A percentile compares a stretch with the other conserved stretches of the same genome.
Evolutionary conservation across 2,329 filamentous ascomycete genomes (phyloP).

Genomic region (Lasiodiplodia theobromae): DNA sequence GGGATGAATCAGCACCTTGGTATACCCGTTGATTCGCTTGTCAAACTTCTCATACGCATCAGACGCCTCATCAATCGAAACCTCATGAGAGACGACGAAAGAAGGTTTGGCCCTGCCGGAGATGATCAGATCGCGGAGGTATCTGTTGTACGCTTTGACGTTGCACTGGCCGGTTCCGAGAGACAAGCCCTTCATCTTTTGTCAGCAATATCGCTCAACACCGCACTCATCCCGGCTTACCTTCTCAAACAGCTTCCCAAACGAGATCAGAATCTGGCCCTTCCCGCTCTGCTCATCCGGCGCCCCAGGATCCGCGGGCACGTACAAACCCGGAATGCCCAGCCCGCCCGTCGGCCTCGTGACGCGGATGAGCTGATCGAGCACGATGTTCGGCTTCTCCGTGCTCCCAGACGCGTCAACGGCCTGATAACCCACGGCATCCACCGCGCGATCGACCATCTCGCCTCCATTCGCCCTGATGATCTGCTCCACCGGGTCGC

Average conservation of each 20-base stretch:
- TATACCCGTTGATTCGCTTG: constrained; percentile 70
- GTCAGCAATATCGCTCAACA: constrained; percentile 20
- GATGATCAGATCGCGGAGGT: constrained; percentile 71
- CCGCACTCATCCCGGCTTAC: constrained; percentile 42
- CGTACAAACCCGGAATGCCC: constrained; percentile 65
- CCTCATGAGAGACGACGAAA: constrained; percentile 71
- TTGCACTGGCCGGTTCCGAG: constrained; percentile 71
- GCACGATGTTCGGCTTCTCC: constrained; percentile 68
- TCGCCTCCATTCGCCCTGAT: constrained; percentile 61
- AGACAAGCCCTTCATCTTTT: constrained; percentile 57
- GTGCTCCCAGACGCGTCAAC: constrained; percentile 62
- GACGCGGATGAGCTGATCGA: constrained; percentile 69
- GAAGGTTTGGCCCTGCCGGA: constrained; percentile 69
- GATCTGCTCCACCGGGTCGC: constrained; percentile 67
- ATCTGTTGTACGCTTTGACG: constrained; percentile 72
- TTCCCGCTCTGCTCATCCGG: constrained; percentile 67
- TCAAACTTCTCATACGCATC: constrained; percentile 71
- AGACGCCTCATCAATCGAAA: constrained; percentile 67
- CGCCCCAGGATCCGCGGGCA: constrained; percentile 66
- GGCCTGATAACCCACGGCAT: constrained; percentile 72
- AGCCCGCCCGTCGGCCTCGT: constrained; percentile 68
- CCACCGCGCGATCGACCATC: constrained; percentile 70
- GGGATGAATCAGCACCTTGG: constrained; percentile 72
- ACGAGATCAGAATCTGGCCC: constrained; percentile 69
- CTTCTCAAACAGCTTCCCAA: constrained; percentile 74